Evolutionary conservation across 2,329 filamentous ascomycete genomes (phyloP).

Genomic region (Ophiocordyceps polyrhachis-furcata): DNA sequence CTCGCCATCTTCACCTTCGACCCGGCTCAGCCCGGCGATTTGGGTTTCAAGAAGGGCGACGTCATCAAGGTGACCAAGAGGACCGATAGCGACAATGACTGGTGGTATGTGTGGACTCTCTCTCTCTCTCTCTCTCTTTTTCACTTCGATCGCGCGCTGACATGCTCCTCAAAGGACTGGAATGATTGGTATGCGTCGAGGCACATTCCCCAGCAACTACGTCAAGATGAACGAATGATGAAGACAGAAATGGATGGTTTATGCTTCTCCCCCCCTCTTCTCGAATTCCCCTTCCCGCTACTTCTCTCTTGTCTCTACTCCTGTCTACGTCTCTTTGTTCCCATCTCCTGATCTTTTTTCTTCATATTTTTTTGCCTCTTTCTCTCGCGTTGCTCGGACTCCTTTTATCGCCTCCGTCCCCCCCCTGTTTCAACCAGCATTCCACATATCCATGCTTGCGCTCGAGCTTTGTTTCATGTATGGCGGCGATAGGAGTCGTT

Average conservation of each 20-base stretch:
- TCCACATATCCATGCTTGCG: too few relatives aligned
- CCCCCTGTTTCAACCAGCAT: too few relatives aligned
- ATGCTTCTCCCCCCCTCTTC: background rate
- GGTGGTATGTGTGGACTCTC: slow-evolving; percentile 47
- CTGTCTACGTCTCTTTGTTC: background rate
- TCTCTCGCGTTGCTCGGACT: too few relatives aligned
- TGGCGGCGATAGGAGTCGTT: too few relatives aligned
- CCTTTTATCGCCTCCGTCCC: too few relatives aligned
- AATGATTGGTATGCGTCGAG: slow-evolving; percentile 63
- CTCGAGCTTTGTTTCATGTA: too few relatives aligned
- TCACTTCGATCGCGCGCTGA: background rate
- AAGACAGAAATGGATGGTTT: background rate
- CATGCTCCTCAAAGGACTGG: slow-evolving; percentile 69
- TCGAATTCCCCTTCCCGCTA: background rate
- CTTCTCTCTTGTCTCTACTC: background rate
- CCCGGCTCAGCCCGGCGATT: slow-evolving; percentile 75
- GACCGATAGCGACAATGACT: slow-evolving; percentile 85
- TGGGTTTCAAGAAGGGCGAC: slow-evolving; percentile 95
- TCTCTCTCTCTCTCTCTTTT: background rate
- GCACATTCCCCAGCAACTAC: slow-evolving; percentile 81
- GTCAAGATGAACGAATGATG: slow-evolving; percentile 42
- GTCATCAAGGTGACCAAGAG: slow-evolving; percentile 88
- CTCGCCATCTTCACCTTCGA: slow-evolving; percentile 89
- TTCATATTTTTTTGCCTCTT: background rate
- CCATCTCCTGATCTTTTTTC: background rate